phyloP scores from a whole-genome alignment of 495 filamentous ascomycete species.

The Saxispiralis lemnorum region DNA sequence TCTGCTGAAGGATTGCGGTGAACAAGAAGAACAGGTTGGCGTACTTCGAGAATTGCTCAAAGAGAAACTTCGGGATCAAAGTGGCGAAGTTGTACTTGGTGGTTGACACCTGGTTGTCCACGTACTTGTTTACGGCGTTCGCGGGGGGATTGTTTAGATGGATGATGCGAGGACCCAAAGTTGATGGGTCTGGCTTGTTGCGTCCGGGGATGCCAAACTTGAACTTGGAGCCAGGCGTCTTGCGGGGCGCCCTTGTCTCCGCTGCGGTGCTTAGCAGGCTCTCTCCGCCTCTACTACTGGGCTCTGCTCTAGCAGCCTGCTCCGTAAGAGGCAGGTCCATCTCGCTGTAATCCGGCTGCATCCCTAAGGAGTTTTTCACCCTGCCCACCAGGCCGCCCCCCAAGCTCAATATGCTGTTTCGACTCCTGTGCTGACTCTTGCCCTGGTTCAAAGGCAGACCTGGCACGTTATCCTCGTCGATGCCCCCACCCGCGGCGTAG shows the following conservation, averaged over 20 bases:
- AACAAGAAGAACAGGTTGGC: constrained; percentile 99
- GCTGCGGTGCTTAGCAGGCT: background rate
- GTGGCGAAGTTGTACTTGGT: constrained; percentile 93
- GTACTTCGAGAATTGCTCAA: constrained; percentile 98
- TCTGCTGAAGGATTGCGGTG: constrained; percentile 87
- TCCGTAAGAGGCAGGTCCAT: constrained; percentile 96
- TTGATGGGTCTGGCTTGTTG: constrained; percentile 71
- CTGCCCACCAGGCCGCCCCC: constrained; percentile 73
- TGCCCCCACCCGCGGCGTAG: constrained; percentile 40
- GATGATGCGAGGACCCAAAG: constrained; percentile 79
- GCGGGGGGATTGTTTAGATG: constrained; percentile 94
- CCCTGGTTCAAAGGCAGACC: constrained; percentile 23
- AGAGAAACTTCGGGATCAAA: constrained; percentile 95
- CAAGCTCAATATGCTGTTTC: constrained; percentile 73
- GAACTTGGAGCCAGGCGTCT: constrained; percentile 36
- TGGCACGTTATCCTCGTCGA: constrained; percentile 39
- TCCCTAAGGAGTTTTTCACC: constrained; percentile 79
- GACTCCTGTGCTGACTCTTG: constrained; percentile 44
- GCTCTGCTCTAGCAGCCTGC: constrained; percentile 16
- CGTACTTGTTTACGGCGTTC: constrained; percentile 71
- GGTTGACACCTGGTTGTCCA: constrained; percentile 92
- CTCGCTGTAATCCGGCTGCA: constrained; percentile 83
- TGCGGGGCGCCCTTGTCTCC: background rate
- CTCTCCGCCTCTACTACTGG: constrained; percentile 37
- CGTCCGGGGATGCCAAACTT: constrained; percentile 80